phyloP scores from a whole-genome alignment of 371 early-diverging fungal genomes.

The Lichtheimia ornata region DNA sequence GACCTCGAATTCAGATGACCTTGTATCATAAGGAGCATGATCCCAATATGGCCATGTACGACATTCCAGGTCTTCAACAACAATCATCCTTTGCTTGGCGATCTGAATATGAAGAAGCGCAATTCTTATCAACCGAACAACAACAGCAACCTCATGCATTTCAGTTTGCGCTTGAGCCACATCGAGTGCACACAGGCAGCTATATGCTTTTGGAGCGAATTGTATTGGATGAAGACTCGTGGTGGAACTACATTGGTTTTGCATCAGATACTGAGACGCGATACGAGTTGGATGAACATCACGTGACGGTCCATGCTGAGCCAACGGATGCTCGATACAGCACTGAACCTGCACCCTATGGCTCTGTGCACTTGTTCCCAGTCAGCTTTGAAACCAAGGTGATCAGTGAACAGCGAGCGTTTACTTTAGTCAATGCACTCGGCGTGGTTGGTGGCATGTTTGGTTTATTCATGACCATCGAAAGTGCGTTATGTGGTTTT shows the following conservation, averaged over 20 bases:
- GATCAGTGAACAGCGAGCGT: conserved; percentile 31
- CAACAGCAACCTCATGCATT: conserved; percentile 21
- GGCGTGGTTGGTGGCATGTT: conserved; percentile 39
- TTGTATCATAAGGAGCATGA: conserved; percentile 29
- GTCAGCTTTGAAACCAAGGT: conserved; percentile 13
- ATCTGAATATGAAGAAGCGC: conserved; percentile 19
- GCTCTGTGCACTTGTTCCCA: conserved; percentile 26
- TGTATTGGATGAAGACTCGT: not conserved
- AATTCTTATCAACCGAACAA: conserved; percentile 31
- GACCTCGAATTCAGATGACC: conserved; percentile 15
- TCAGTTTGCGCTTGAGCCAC: not conserved
- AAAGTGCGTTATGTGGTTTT: conserved; percentile 31
- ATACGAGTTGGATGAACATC: conserved; percentile 11
- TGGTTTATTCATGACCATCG: conserved; percentile 27
- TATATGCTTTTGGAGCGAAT: conserved; percentile 22
- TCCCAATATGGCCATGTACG: conserved; percentile 28
- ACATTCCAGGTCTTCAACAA: not conserved
- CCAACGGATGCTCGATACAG: conserved; percentile 5
- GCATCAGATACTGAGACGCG: not conserved
- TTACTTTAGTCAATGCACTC: conserved; percentile 30
- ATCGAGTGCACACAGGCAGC: conserved; percentile 24
- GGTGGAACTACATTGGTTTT: conserved; percentile 37
- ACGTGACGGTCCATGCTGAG: not conserved
- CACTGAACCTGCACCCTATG: conserved; percentile 11
- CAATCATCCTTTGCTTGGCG: conserved; percentile 26